These are phyloP conservation scores for Penicillium hordei DNA, from an alignment of 2,329 filamentous ascomycete genomes.

Conservation along the genomic window DNA sequence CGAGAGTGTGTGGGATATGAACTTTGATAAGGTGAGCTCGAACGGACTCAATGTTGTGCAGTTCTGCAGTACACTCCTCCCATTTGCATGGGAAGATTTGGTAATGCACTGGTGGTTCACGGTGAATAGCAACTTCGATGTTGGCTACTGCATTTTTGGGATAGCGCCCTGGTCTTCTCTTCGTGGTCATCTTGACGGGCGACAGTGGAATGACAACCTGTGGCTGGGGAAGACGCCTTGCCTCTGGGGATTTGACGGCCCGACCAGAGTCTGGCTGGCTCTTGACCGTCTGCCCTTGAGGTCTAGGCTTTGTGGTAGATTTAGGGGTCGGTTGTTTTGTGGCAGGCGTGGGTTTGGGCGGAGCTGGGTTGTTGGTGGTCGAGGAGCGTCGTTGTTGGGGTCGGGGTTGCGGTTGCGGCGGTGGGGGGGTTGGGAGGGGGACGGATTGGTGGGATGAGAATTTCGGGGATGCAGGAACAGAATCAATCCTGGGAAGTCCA, in stretches of 20 bases:
- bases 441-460: background rate
- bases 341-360: background rate
- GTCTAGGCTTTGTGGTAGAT: background rate
- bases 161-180: constrained; percentile 21
- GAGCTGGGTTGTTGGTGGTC: background rate
- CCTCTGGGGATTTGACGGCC: background rate
- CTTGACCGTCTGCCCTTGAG: background rate
- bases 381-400: background rate
- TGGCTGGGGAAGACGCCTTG: background rate
- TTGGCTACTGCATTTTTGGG: constrained; percentile 13
- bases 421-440: background rate
- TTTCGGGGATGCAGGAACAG: background rate
- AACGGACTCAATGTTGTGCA: constrained; percentile 63
- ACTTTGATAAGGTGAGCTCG: constrained; percentile 59
- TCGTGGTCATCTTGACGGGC: constrained; percentile 13
- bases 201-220: constrained; percentile 17
- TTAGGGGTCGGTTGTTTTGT: background rate
- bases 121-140: constrained; percentile 23
- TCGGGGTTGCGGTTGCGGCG: background rate
- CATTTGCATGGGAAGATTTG: constrained; percentile 58
- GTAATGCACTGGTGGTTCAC: constrained; percentile 22
- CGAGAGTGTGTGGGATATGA: constrained; percentile 44
- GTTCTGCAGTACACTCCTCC: constrained; percentile 56
- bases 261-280: background rate
- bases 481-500: background rate